A percentile compares a stretch with the other conserved stretches of the same genome.
Evolutionary conservation across 345 rosid species (phyloP).

Genomic region (Brassica cretica): DNA sequence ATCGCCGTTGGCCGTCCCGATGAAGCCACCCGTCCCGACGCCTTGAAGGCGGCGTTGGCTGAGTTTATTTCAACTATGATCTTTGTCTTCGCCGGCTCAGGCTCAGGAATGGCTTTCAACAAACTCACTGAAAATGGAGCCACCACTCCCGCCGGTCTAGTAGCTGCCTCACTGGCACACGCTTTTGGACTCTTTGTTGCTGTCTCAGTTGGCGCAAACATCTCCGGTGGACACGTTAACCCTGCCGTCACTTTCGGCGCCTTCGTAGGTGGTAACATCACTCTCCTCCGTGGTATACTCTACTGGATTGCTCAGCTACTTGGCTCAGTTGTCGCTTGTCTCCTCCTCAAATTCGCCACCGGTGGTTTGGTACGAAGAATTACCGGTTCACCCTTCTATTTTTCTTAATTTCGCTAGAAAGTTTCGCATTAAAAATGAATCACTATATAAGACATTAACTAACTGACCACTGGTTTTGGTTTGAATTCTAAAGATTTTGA

Average conservation of each 20-base stretch:
- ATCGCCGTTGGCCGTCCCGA: slow-evolving; percentile 71
- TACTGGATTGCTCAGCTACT: slow-evolving; percentile 93
- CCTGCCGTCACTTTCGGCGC: slow-evolving; percentile 93
- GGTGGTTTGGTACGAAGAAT: slow-evolving; percentile 57
- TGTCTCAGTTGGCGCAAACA: slow-evolving; percentile 76
- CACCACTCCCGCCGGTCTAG: slow-evolving; percentile 75
- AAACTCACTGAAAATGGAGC: slow-evolving; percentile 74
- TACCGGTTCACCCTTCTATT: not conserved
- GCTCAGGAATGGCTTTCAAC: slow-evolving; percentile 90
- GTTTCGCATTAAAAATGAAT: too few species aligned
- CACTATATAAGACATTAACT: too few species aligned
- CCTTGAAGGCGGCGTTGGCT: slow-evolving; percentile 77
- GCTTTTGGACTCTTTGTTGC: slow-evolving; percentile 80
- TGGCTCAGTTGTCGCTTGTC: slow-evolving; percentile 80
- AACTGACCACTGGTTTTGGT: not conserved
- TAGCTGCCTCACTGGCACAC: slow-evolving; percentile 76
- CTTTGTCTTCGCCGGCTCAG: slow-evolving; percentile 89
- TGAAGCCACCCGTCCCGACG: slow-evolving; percentile 69
- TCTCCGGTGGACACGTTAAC: slow-evolving; percentile 95
- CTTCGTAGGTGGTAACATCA: slow-evolving; percentile 81
- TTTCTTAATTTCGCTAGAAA: too few species aligned
- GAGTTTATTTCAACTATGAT: slow-evolving; percentile 84
- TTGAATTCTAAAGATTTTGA: not conserved
- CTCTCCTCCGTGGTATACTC: slow-evolving; percentile 80
- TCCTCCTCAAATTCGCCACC: slow-evolving; percentile 77